phyloP scores from a whole-genome alignment of 2,329 filamentous ascomycete genomes.

The Neonectria magnoliae region DNA sequence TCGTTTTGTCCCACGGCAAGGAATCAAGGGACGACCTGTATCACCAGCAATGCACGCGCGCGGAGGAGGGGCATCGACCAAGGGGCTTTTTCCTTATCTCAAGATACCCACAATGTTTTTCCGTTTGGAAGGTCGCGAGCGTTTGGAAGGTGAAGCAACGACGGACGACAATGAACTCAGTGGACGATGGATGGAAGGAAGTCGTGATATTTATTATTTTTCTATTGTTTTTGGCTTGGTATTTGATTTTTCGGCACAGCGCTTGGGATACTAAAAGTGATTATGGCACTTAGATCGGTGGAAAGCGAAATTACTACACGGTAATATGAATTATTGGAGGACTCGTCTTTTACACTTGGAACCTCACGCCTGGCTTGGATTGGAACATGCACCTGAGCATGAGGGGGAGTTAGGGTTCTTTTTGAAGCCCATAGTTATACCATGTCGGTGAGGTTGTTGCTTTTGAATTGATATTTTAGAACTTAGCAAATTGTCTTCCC shows the following conservation, averaged over 20 bases:
- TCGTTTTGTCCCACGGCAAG: constrained; percentile 41
- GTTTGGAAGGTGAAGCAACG: constrained; percentile 38
- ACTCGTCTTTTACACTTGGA: constrained; percentile 30
- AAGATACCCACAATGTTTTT: constrained; percentile 51
- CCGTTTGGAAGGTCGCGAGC: constrained; percentile 43
- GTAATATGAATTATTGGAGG: constrained; percentile 39
- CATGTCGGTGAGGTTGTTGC: constrained; percentile 13
- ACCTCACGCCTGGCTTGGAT: constrained; percentile 33
- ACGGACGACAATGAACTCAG: constrained; percentile 26
- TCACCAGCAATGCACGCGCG: constrained; percentile 45
- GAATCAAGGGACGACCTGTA: constrained; percentile 46
- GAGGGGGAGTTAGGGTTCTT: constrained; percentile 20
- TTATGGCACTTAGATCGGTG: constrained; percentile 41
- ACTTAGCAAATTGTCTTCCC: constrained; percentile 1
- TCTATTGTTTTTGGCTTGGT: constrained; percentile 29
- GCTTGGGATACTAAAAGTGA: constrained; percentile 43
- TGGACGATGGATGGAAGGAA: constrained; percentile 26
- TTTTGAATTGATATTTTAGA: constrained; percentile 20
- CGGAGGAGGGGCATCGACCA: constrained; percentile 41
- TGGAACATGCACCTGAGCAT: constrained; percentile 29
- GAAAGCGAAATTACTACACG: constrained; percentile 41
- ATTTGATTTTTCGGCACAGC: constrained; percentile 31
- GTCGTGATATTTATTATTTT: constrained; percentile 26
- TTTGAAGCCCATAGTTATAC: constrained; percentile 21
- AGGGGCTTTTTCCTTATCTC: constrained; percentile 48